Conservation (phyloP, 768 basidiomycete species). For the Agaricus bisporus region DNA sequence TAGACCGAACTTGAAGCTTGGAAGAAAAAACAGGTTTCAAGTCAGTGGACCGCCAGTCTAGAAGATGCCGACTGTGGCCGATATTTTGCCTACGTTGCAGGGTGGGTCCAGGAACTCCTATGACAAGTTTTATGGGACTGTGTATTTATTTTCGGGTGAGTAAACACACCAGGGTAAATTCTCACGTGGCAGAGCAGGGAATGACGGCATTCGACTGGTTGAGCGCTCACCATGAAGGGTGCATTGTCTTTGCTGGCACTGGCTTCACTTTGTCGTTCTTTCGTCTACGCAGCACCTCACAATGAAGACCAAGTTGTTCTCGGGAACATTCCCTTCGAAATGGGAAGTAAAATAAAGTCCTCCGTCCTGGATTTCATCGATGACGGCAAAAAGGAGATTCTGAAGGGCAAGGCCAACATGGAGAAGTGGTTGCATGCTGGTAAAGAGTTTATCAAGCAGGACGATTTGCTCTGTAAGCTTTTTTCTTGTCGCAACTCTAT, state of each 20-base stretch:
- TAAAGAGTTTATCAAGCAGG: conserved; percentile 61
- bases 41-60: no score
- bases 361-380: conserved; percentile 31
- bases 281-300: conserved; percentile 3
- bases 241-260: conserved; percentile 1
- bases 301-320: conserved; percentile 3
- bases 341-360: conserved; percentile 15
- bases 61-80: no score
- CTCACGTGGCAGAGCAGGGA: no score
- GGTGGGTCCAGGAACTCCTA: no score
- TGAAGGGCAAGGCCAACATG: conserved; percentile 40
- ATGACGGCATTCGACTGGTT: not conserved
- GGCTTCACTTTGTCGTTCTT: not conserved
- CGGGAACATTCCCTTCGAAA: not conserved
- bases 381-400: conserved; percentile 35
- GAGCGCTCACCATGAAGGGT: conserved; percentile 2
- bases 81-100: no score
- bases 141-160: no score
- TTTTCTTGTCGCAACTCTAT: not conserved
- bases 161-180: no score
- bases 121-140: no score
- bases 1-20: no score
- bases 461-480: conserved; percentile 64
- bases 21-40: no score
- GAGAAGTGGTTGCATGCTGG: conserved; percentile 62